Evolutionary conservation across 2,329 filamentous ascomycete genomes (phyloP), one percentile per base, ranked within the genome.

Genomic region (Penicillium brevicompactum): DNA sequence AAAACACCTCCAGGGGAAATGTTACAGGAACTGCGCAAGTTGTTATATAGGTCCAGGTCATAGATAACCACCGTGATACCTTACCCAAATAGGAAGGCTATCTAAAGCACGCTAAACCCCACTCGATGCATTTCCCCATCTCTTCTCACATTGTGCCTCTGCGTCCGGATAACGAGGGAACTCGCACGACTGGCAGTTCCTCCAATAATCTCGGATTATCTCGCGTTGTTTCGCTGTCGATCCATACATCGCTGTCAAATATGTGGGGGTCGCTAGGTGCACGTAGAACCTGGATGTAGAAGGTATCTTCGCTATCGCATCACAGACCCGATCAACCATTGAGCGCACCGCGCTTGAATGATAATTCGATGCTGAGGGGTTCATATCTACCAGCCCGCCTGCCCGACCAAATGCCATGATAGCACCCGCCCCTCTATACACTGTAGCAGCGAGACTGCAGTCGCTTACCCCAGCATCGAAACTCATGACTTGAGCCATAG

Each of bases 231-330:
- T 51, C 0, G 24, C 31, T 0, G 65, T 67, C 5, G 59, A 71
- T 1, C 73, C 74, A 34, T 74, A 65, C 56, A 76, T 74, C 0
- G 70, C 74, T 0, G 72, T 70, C 3, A 78, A 53, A 45, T 74
- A 77, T 0, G 72, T 73, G 0, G 72, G 66, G 0, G 70, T 69
- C 1, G 74, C 75, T 58, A 78, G 61, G 51, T 78, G 74, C 31
- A 74, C 70, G 55, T 76, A 77, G 55, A 73, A 76, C 5, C 64
- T 66, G 0, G 74, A 78, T 0, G 64, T 66, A 1, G 70, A 55
- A 2, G 70, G 63, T 5, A 70, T 68, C 0, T 62, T 58, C 0
- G 69, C 64, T 1, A 78, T 70, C 0, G 72, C 62, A 2, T 66
- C 53, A n/a, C 76, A 78, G 8, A 71, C 65, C 2, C 68, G 65